phyloP scores from a whole-genome alignment of 495 filamentous ascomycete genomes.

The Penicillium nucicola region DNA sequence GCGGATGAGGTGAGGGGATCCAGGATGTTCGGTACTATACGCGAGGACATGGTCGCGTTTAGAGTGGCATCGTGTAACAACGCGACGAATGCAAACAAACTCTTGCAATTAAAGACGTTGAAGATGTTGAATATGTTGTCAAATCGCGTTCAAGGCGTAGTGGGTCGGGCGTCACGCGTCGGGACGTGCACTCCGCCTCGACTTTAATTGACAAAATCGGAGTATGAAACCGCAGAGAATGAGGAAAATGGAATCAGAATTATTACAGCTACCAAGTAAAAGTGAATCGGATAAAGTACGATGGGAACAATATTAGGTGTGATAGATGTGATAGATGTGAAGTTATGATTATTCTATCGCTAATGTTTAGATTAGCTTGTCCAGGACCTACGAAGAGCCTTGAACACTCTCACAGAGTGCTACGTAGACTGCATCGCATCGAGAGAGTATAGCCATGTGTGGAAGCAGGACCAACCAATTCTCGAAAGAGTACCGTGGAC shows the following conservation, averaged over 20 bases:
- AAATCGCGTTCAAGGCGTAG: slow-evolving; percentile 9
- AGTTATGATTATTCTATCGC: slow-evolving; percentile 39
- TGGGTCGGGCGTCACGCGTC: slow-evolving; percentile 38
- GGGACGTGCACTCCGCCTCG: slow-evolving; percentile 10
- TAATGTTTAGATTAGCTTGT: slow-evolving; percentile 48
- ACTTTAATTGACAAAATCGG: background rate
- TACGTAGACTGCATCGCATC: slow-evolving; percentile 5
- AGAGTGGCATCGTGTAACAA: slow-evolving; percentile 17
- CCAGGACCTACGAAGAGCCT: slow-evolving; percentile 10
- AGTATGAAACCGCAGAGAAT: background rate
- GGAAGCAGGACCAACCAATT: background rate
- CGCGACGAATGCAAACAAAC: slow-evolving; percentile 3
- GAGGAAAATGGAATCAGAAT: too few relatives aligned
- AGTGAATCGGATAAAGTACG: background rate
- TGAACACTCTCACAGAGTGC: background rate
- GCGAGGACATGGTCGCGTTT: slow-evolving; percentile 39
- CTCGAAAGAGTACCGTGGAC: slow-evolving; percentile 7
- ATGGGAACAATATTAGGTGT: background rate
- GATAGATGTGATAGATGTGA: slow-evolving; percentile 6
- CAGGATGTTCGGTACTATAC: slow-evolving; percentile 26
- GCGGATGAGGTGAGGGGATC: slow-evolving; percentile 32
- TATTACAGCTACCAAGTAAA: too few relatives aligned
- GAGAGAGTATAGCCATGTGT: slow-evolving; percentile 4
- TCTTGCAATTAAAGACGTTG: slow-evolving; percentile 8
- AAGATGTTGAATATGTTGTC: slow-evolving; percentile 1